Evolutionary conservation across 495 filamentous ascomycete species (phyloP), one percentile per base, ranked within the genome.

Genomic region (Stereocaulon alpinum): DNA sequence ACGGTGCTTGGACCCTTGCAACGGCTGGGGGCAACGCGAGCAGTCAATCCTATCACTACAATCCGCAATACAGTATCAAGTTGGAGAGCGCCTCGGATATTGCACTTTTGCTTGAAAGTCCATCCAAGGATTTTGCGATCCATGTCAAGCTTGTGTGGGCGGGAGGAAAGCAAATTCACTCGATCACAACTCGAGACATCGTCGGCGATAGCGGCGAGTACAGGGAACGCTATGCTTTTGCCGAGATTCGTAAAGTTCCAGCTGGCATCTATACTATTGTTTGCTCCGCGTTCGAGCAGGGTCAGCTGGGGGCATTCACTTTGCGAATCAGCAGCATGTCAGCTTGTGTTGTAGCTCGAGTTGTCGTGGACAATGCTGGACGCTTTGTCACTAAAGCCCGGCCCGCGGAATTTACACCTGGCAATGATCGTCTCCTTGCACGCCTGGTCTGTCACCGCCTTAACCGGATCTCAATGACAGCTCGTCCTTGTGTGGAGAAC

Each of bases 141-240:
- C 91, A 96, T 67, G 78, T 95, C 43, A 91, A 90, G 62, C 72
- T 98, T 1, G 83, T 93, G 55, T 89, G 85, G 80, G 85, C 84
- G 6, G 73, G 77, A 43, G 89, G 87, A 4, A 80, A 84, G 59
- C 83, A 88, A 17, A 77, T 94, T 24, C 74, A 81, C 15, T 63
- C 79, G 29, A 76, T 95, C 24, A 80, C 80, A 12, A 84, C 81
- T 49, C 80, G 87, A 63, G 89, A 95, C 69, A 84, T 98, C 24
- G 74, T 95, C 29, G 76, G 78, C 41, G 83, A 86, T 53, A 90
- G 86, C 43, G 87, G 87, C 15, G 92, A 96, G 48, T 95, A 98
- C 72, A 81, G 84, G 37, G 84, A 84, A 12, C 87, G 86, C 30
- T 87, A 86, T 64, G 89, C 86, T 6, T 70, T 89, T 40, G 84